Evolutionary conservation across 257 asterid species (phyloP).

Genomic region (Primulina huaijiensis): DNA sequence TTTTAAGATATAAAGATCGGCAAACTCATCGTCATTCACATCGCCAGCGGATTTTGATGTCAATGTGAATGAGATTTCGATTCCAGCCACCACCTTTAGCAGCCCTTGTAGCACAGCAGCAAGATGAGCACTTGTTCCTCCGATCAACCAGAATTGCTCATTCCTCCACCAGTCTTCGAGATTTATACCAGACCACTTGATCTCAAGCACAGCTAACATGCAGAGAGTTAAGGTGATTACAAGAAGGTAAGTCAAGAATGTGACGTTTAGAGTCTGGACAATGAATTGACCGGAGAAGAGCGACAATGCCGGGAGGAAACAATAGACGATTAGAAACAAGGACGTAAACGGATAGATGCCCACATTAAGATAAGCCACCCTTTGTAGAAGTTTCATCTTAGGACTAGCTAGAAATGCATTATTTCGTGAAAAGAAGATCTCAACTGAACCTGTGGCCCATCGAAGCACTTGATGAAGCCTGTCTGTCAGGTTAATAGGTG

Average conservation of each 20-base stretch:
- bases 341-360: conserved; percentile 48
- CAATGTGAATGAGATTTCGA: conserved; percentile 44
- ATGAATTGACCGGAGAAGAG: conserved; percentile 45
- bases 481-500: conserved; percentile 47
- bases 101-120: conserved; percentile 50
- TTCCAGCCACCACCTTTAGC: conserved; percentile 43
- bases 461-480: conserved; percentile 46
- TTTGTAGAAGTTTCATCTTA: conserved; percentile 34
- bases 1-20: conserved; percentile 36
- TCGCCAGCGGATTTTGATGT: conserved; percentile 42
- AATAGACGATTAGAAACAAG: conserved; percentile 36
- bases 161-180: conserved; percentile 51
- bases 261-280: conserved; percentile 31
- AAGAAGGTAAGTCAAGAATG: conserved; percentile 35
- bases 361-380: conserved; percentile 43
- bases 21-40: conserved; percentile 33
- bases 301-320: conserved; percentile 47
- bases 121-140: conserved; percentile 45
- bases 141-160: conserved; percentile 48
- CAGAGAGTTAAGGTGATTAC: conserved; percentile 34
- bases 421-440: conserved; percentile 42
- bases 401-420: conserved; percentile 31
- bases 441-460: conserved; percentile 50
- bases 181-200: conserved; percentile 44
- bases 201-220: conserved; percentile 34